Conservation (phyloP, 257 asterid genomes). For the Plectranthus barbatus region DNA sequence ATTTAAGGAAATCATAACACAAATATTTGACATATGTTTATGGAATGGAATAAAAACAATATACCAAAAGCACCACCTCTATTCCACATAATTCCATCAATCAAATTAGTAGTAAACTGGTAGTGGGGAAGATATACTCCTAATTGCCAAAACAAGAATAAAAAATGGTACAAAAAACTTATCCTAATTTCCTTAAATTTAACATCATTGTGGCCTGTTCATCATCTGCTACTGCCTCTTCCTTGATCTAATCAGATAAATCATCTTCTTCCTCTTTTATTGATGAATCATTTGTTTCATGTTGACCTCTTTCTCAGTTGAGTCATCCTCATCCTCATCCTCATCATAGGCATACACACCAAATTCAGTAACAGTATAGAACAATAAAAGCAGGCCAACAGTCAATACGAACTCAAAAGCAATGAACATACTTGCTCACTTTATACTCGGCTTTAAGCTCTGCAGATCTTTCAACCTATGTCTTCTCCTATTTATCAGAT, state of each 20-base stretch:
- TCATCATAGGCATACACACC: too few species aligned
- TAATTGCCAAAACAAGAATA: not conserved
- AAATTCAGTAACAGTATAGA: not conserved
- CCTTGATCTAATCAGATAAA: conserved; percentile 6
- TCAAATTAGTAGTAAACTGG: not conserved
- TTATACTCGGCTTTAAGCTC: conserved; percentile 67
- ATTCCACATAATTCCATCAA: not conserved
- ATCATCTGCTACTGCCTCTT: conserved; percentile 28
- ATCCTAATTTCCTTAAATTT: not conserved
- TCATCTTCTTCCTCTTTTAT: conserved; percentile 13
- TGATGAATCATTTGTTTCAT: conserved; percentile 12
- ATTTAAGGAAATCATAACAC: too few species aligned
- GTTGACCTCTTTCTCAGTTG: conserved; percentile 14
- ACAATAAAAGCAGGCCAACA: not conserved
- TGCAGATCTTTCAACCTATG: conserved; percentile 55
- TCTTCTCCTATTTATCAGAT: conserved; percentile 41
- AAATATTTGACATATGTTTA: too few species aligned
- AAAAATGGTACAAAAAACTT: conserved; percentile 14
- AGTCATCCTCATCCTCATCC: conserved; percentile 30
- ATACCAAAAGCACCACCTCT: not conserved
- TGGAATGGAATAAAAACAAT: not conserved
- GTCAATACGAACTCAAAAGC: not conserved
- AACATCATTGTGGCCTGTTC: conserved; percentile 15
- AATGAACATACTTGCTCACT: conserved; percentile 23
- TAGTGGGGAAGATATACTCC: conserved; percentile 30